A percentile compares a stretch with the other conserved stretches of the same genome.
Conservation (phyloP, 2,329 filamentous ascomycete species). For the Aureobasidium vineae region DNA sequence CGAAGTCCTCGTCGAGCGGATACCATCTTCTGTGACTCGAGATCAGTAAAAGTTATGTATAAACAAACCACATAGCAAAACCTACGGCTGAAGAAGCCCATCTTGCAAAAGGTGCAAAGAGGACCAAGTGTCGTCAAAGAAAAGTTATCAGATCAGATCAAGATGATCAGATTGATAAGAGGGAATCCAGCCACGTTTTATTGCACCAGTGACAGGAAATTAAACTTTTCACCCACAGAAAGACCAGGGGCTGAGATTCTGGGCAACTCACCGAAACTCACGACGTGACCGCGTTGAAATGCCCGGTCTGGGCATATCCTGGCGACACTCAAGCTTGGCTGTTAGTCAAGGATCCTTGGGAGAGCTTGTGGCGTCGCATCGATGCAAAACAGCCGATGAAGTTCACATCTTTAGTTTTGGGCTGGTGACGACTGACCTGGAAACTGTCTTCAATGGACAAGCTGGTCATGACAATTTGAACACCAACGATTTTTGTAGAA, state of each 20-base stretch:
- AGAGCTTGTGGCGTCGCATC: neutral
- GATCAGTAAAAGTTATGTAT: neutral
- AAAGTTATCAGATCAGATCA: slow-evolving; percentile 4
- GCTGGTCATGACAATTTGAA: neutral
- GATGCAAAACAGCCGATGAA: neutral
- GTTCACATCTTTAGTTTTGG: neutral
- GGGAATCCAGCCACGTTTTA: neutral
- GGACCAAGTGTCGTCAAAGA: neutral
- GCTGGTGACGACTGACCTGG: no score
- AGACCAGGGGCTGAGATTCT: neutral
- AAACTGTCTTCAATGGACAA: neutral
- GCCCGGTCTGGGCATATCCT: no score
- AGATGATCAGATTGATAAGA: slow-evolving; percentile 13
- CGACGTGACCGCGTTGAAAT: neutral
- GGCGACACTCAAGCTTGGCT: neutral
- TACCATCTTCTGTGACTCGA: neutral
- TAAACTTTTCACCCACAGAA: neutral
- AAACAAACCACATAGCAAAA: neutral
- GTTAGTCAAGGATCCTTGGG: neutral
- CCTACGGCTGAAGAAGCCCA: neutral
- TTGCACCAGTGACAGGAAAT: neutral
- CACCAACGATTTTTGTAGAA: neutral
- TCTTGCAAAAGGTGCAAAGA: neutral
- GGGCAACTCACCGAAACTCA: neutral
- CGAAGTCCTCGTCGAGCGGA: neutral